Base-by-base conservation (phyloP, 1,139 yeast species). In the Geotrichum carabidarum region DNA sequence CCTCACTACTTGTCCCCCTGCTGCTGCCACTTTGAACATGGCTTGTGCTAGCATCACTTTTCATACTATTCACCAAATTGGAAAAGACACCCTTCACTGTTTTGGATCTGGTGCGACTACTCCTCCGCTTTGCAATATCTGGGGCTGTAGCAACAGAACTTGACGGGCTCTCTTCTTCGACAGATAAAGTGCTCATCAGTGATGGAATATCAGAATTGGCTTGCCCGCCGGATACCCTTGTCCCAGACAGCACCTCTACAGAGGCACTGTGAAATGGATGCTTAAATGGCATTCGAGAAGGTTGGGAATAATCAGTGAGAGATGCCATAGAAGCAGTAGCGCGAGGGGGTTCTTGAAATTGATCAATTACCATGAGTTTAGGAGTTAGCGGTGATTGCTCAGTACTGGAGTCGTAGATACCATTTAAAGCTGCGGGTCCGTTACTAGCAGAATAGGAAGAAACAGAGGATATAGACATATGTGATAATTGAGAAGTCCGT, bases 21-120 rank as follows among this genome's bases (percentile, higher is more conserved):
- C 54, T 43, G 37, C 34, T 50, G 9, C 51, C 37, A 30, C 41
- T 45, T 14, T 37, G 47, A 31, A 34, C 47, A 15, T 51, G 18
- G 54, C 27, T 15, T 15, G 31, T 8, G 17, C 44, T 46, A 54
- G 48, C 50, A 55, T 49, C 47, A 12, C 58, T 63, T 32, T 75
- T 71, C 67, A 80, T 73, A 44, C 77, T 76, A 48, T 74, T 74
- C 40, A 79, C 81, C 58, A 80, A 69, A 50, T 74, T 74, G 2
- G 80, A 70, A 49, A 80, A 70, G 1, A 77, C 83, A 18, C 79
- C 81, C 55, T 78, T 77, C 63, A 79, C 73, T 51, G 76, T 73
- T 60, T 71, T 76, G 6, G 63, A 53, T 36, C 59, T 56, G 2
- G 60, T 62, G 15, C 62, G 55, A 9, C 67, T 66, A 52, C 63